A percentile compares a stretch with the other conserved stretches of the same genome.
Conservation (phyloP, 768 basidiomycete species). For the Lentinus brumalis region DNA sequence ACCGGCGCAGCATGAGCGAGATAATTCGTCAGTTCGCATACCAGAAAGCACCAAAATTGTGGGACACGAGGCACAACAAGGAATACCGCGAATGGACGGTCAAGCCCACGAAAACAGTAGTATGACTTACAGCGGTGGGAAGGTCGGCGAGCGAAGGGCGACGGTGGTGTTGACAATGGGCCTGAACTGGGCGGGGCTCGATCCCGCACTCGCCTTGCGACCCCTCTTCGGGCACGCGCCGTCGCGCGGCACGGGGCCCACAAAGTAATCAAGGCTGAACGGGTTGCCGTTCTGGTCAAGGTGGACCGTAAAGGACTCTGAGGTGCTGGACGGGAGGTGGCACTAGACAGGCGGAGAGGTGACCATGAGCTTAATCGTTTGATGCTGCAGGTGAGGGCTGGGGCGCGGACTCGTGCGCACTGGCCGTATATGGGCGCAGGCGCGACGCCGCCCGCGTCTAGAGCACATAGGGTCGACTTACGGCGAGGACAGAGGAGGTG, state of each 20-base stretch:
- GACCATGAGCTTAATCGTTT: constrained; percentile 4
- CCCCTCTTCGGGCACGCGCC: constrained; percentile 54
- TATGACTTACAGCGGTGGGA: constrained; percentile 58
- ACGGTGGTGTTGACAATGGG: constrained; percentile 56
- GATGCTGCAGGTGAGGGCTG: not conserved
- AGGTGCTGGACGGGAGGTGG: constrained; percentile 54
- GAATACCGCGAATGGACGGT: not conserved
- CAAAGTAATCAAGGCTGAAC: constrained; percentile 73
- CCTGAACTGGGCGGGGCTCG: constrained; percentile 28
- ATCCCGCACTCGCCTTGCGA: constrained; percentile 11
- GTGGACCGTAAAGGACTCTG: constrained; percentile 63
- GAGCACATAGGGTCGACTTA: constrained; percentile 33
- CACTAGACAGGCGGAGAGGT: constrained; percentile 49
- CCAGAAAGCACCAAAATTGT: not conserved
- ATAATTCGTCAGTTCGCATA: not conserved
- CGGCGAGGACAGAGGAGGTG: constrained; percentile 63
- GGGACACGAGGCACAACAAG: not conserved
- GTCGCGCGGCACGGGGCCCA: constrained; percentile 66
- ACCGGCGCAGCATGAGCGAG: not conserved
- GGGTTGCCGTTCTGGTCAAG: constrained; percentile 45
- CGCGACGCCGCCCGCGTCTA: constrained; percentile 3
- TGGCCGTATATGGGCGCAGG: not conserved
- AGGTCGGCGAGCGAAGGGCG: constrained; percentile 42
- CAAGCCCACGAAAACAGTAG: not conserved
- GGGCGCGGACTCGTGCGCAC: constrained; percentile 1